Base-by-base conservation (phyloP, 805 yeast genomes). In the Cyberlindnera maritima region DNA sequence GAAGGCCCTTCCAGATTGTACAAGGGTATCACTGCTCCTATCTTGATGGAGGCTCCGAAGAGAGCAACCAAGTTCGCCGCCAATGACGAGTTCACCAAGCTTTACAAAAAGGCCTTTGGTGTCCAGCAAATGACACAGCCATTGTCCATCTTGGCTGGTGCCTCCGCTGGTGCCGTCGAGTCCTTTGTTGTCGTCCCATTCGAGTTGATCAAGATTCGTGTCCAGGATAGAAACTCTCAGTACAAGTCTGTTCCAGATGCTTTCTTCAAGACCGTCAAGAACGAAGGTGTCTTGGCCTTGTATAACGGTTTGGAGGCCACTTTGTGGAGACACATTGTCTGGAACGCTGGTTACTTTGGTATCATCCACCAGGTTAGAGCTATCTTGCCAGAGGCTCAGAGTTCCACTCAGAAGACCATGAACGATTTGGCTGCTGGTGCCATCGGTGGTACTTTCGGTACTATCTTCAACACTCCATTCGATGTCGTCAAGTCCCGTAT, bases 331-430 rank as follows among this genome's bases (percentile, higher is more conserved):
- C 98, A 94, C 67, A 80, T 88, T 50, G 72, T 81, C 50, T 94
- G 99, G 99, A 94, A 94, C 70, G 96, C 97, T 39, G 98, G 98
- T 49, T 94, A 94, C 72, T 94, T 94, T 66, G 99, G 99, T 54
- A 80, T 86, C 58, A 94, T 94, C 59, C 87, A 82, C 80, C 96
- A 89, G 72, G 83, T 89, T 47, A 81, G 96, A 67, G 60, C 73
- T 8, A 57, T 88, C 53, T 74, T 94, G 70, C 98, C 98, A 58
- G 72, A 77, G 66, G 88, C 96, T 37, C 76, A 80, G 52, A 77
- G 74, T 48, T 71, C 84, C 31, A 70, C 85, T 37, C 86, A 86
- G 63, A 83, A 89, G 72, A 88, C 96, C 40, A 67, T 83, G 50
- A 88, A 90, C 63, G 97, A 94, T 66, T 75, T 94, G 67, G 72